phyloP scores from a whole-genome alignment of 2,329 filamentous ascomycete genomes.

The Botrytis deweyae region DNA sequence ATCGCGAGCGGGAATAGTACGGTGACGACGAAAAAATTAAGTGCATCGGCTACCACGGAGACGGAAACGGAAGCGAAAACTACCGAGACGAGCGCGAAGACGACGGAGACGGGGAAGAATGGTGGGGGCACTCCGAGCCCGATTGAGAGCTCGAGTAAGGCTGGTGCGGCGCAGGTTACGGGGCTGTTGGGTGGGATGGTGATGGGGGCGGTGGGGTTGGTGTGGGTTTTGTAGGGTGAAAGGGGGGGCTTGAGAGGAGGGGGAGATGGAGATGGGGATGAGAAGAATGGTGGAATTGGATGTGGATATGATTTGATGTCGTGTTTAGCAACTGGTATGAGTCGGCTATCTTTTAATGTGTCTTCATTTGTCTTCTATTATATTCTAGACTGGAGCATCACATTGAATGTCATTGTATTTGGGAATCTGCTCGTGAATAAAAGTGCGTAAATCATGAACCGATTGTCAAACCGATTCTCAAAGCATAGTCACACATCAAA shows the following conservation, averaged over 20 bases:
- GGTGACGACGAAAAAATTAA: conserved; percentile 5
- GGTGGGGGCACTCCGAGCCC: not conserved
- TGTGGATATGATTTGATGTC: not conserved
- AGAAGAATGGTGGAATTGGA: not conserved
- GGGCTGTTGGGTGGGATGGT: not conserved
- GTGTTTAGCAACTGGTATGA: not conserved
- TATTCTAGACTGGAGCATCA: not conserved
- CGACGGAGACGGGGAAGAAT: not conserved
- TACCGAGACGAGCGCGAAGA: not conserved
- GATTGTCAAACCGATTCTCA: not conserved
- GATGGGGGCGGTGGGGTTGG: conserved; percentile 4
- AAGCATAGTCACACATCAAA: not conserved
- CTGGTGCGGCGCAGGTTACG: conserved; percentile 8
- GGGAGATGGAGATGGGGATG: not conserved
- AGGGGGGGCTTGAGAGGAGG: not conserved
- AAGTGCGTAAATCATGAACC: not conserved
- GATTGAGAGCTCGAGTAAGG: conserved; percentile 12
- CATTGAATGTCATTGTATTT: not conserved
- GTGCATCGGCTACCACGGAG: not conserved
- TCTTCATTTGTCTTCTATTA: not conserved
- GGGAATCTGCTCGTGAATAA: not conserved
- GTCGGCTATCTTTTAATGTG: not conserved
- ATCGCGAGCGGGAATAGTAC: conserved; percentile 11
- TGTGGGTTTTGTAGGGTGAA: conserved; percentile 15
- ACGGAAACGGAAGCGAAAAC: not conserved